Conservation (phyloP, 306 rosid species). For the Medicago ruthenica region DNA sequence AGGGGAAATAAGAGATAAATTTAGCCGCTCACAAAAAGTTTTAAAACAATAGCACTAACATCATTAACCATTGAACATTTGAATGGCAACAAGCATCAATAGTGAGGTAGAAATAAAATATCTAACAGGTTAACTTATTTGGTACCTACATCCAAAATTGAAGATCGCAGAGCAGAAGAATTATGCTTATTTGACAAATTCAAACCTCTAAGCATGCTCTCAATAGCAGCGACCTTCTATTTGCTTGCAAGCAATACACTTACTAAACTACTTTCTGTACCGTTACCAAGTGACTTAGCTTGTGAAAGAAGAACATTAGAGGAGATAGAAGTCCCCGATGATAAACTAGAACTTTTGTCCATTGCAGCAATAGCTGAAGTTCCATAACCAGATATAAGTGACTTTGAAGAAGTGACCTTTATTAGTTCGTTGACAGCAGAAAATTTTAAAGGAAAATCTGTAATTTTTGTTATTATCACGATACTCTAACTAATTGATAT, state of each 20-base stretch:
- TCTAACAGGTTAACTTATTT: conserved; percentile 49
- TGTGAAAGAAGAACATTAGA: conserved; percentile 77
- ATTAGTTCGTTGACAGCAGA: no score
- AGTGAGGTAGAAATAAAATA: conserved; percentile 26
- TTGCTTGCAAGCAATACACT: conserved; percentile 94
- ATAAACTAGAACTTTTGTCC: conserved; percentile 89
- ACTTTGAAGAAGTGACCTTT: no score
- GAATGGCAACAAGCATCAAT: conserved; percentile 36
- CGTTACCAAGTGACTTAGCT: conserved; percentile 73
- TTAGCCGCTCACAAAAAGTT: conserved; percentile 72
- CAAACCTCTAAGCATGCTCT: conserved; percentile 99
- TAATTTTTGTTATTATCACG: no score
- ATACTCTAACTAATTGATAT: no score
- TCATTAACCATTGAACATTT: conserved; percentile 19
- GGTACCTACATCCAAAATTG: conserved; percentile 99
- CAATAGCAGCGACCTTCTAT: conserved; percentile 97
- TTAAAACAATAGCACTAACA: conserved; percentile 35
- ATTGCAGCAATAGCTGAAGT: conserved; percentile 99
- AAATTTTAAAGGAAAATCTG: no score
- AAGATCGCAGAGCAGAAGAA: conserved; percentile 71
- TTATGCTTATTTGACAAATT: conserved; percentile 82
- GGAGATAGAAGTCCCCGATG: conserved; percentile 79
- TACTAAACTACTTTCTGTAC: conserved; percentile 86
- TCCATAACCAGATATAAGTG: conserved; percentile 79
- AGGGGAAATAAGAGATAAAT: conserved; percentile 79